phyloP scores from a whole-genome alignment of 1,139 yeast genomes.

The Lodderomyces margitis region DNA sequence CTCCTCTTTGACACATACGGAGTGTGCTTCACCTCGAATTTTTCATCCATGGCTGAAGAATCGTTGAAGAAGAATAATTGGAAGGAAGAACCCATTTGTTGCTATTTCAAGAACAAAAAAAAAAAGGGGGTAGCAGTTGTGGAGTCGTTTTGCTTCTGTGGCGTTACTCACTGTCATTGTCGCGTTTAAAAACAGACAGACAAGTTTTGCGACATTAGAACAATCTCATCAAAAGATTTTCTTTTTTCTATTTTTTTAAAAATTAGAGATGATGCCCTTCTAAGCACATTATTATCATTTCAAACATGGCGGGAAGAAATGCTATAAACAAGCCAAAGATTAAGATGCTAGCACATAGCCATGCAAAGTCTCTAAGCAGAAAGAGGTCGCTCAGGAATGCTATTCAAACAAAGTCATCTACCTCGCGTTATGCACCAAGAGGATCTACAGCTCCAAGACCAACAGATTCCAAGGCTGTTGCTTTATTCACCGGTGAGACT shows the following conservation, averaged over 20 bases:
- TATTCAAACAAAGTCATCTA: constrained; percentile 46
- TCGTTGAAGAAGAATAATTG: neutral
- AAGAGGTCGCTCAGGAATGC: constrained; percentile 56
- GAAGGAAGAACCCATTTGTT: neutral
- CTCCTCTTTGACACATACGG: neutral
- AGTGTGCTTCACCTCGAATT: neutral
- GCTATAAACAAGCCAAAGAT: constrained; percentile 78
- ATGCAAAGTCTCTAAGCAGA: constrained; percentile 52
- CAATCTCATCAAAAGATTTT: neutral
- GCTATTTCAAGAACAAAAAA: neutral
- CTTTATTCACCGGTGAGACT: constrained; percentile 52
- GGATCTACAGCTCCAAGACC: constrained; percentile 38
- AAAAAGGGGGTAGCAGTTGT: neutral
- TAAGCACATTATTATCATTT: neutral
- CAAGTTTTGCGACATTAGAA: too few species aligned
- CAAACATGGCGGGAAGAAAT: constrained; percentile 71
- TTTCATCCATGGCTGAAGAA: neutral
- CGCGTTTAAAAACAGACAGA: too few species aligned
- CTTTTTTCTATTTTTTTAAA: neutral
- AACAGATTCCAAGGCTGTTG: constrained; percentile 60
- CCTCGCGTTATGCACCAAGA: constrained; percentile 39
- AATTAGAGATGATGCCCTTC: neutral
- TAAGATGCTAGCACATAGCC: constrained; percentile 53
- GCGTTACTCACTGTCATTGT: neutral
- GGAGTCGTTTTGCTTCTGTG: neutral